Base-by-base conservation (phyloP, 2,329 filamentous ascomycete species). In the Clonostachys chloroleuca region DNA sequence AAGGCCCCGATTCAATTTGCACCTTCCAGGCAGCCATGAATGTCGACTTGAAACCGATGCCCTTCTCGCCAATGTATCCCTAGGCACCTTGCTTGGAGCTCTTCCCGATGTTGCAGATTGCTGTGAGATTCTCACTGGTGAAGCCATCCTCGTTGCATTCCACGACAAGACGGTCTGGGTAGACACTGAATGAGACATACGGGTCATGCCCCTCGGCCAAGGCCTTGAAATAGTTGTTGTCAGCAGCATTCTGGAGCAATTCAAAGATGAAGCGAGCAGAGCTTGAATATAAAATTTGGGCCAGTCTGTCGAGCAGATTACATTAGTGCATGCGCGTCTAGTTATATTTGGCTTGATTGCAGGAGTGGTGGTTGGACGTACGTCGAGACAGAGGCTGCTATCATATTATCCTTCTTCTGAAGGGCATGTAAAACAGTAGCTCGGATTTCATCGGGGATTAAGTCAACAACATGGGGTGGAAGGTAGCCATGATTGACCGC, bases 81-180 rank as follows among this genome's bases (percentile, higher is more conserved):
- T 66, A 61, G 3, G 57, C 55, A 5, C 49, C 54, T 1, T 51
- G 14, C 51, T 75, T 76, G 24, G 73, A 69, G 54, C 73, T 77
- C 34, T 64, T 16, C 6, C 67, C 66, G 1, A 73, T 58, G 3
- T 51, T 33, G 55, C 73, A 77, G 17, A 78, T 69, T 0, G 73
- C 71, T 9, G 43, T 24, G 7, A 77, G 57, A 48, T 77, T 67
- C 3, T 49, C 49, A 6, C 55, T 40, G 2, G 53, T 64, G 51
- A 75, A 75, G 8, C 71, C 72, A 30, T 68, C 60, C 46, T 76
- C 74, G 47, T 77, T 77, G 56, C 70, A 75, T 24, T 77, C 70
- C 6, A 77, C 46, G 20, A 72, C 43, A 5, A 80, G 62, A 0
- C 45, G 54, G 36, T 61, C 54, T 0, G 62, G 54, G 9, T 63